Percentiles rank a stretch among this genome's conserved stretches.
phyloP scores from a whole-genome alignment of 2,329 filamentous ascomycete genomes.

The Fusarium udum region DNA sequence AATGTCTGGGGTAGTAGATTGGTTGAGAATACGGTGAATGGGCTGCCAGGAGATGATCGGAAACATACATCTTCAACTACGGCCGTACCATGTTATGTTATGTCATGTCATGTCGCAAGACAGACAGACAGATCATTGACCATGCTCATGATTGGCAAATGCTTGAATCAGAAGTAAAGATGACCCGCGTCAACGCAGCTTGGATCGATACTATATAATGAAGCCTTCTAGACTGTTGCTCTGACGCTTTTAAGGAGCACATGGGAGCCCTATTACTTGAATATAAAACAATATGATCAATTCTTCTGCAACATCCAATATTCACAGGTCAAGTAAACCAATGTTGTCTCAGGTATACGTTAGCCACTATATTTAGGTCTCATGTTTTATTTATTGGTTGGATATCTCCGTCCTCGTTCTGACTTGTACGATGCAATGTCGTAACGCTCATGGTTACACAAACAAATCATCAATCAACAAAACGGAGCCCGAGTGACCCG shows the following conservation, averaged over 20 bases:
- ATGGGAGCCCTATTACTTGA: not conserved
- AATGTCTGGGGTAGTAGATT: not conserved
- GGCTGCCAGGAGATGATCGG: not conserved
- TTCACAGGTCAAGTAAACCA: not conserved
- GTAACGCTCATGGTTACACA: slow-evolving; percentile 9
- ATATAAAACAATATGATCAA: not conserved
- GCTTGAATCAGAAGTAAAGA: not conserved
- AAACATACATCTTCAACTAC: not conserved
- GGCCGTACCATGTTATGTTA: not conserved
- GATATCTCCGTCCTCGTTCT: not conserved
- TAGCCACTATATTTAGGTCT: not conserved
- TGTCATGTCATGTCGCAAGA: not conserved
- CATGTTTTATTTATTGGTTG: not conserved
- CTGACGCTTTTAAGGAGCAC: not conserved
- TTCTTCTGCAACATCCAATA: not conserved
- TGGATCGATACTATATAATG: not conserved
- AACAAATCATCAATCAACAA: not conserved
- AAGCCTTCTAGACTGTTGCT: not conserved
- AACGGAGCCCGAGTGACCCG: slow-evolving; percentile 7
- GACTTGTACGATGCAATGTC: not conserved
- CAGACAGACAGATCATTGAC: not conserved
- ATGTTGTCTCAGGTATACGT: not conserved
- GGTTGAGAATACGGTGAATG: not conserved
- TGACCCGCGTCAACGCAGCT: not conserved
- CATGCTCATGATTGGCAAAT: not conserved